Base-by-base conservation (phyloP, 345 rosid species). In the Melastoma malabathricum region DNA sequence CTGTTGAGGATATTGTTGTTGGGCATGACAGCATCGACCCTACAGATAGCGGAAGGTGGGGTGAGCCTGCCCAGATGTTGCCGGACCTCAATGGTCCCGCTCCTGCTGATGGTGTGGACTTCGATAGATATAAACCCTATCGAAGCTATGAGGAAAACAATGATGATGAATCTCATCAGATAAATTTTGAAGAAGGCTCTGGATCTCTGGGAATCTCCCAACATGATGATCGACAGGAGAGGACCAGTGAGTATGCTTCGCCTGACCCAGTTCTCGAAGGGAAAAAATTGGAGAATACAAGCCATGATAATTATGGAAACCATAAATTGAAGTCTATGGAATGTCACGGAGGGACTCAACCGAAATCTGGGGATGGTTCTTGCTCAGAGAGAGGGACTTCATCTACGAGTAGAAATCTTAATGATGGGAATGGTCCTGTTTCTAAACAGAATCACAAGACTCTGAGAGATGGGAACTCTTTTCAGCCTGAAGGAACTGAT, bases 41-140 rank as follows among this genome's bases (percentile, higher is more conserved):
- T 31, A n/a, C 55, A 18, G 70, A 64, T 50, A 39, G 50, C 56
- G 83, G 68, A 50, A 68, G 75, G 66, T 68, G 75, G 77, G 71
- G 61, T 47, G 65, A 59, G 38, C 57, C 41, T 34, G 12, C 41
- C 41, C 41, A 34, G 41, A 34, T 34, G 41, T 34, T 34, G 41
- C 41, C 41, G 12, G 59, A 54, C 15, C 50, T 6, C 52, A 62
- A 48, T 46, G 72, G 62, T 29, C 51, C 49, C 51, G 61, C 41
- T 9, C 41, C 41, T 46, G 57, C 50, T 47, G 55, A 61, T 58
- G 54, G 47, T 13, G 2, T 57, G 48, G 62, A 60, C 22, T 59
- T 62, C 60, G 72, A 77, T 15, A 55, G 48, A 27, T 74, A 63
- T 68, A 56, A 71, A 47, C 65, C 51, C 41, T 7, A 15, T 38